phyloP scores from a whole-genome alignment of 1,284 basidiomycete species.

The Chondrostereum purpureum region DNA sequence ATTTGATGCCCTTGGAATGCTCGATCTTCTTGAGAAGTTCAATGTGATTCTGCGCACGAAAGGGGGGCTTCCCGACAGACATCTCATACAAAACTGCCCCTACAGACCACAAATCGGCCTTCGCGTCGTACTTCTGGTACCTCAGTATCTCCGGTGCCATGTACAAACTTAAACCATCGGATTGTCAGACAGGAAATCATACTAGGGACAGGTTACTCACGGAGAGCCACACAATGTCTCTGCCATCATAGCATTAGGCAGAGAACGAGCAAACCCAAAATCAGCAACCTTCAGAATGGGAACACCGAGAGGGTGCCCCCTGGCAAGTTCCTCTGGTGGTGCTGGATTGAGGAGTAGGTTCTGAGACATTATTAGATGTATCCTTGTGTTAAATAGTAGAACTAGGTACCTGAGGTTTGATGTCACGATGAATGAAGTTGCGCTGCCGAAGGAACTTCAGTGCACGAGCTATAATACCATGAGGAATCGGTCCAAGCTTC shows the following conservation, averaged over 20 bases:
- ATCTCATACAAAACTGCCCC: conserved; percentile 97
- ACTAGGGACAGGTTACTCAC: conserved; percentile 37
- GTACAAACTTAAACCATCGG: conserved; percentile 59
- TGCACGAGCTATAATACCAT: conserved; percentile 80
- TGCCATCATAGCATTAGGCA: conserved; percentile 90
- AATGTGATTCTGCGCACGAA: conserved; percentile 93
- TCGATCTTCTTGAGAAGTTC: conserved; percentile 95
- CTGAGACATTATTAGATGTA: too few species aligned
- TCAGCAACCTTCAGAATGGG: conserved; percentile 96
- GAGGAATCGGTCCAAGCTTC: conserved; percentile 2
- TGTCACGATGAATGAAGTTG: conserved; percentile 94
- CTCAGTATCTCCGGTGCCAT: conserved; percentile 99
- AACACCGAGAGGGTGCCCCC: conserved; percentile 87
- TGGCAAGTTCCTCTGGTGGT: conserved; percentile 67
- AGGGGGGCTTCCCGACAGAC: conserved; percentile 88
- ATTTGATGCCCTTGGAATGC: conserved; percentile 77
- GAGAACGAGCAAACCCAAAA: conserved; percentile 93
- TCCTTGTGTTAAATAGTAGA: too few species aligned
- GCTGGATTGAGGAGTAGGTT: conserved; percentile 89
- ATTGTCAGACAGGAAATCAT: conserved; percentile 1
- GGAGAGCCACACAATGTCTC: conserved; percentile 98
- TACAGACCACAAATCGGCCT: conserved; percentile 97
- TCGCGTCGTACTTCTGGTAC: conserved; percentile 97
- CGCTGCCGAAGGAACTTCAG: conserved; percentile 87
- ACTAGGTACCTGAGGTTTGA: conserved; percentile 88